Conservation (phyloP, 768 basidiomycete species). For the Psilocybe cubensis region DNA sequence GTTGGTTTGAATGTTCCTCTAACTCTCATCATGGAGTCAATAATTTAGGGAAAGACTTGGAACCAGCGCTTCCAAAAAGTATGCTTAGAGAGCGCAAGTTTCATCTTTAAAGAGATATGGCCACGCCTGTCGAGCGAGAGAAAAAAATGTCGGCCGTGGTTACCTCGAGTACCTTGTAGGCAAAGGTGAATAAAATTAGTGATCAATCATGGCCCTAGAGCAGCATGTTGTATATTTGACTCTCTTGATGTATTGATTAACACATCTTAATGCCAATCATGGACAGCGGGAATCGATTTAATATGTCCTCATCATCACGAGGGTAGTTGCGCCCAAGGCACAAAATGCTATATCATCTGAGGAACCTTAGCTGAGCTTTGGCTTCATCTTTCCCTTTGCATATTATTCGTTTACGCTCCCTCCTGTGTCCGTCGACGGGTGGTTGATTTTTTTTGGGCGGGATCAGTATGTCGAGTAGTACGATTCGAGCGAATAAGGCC, state of each 20-base stretch:
- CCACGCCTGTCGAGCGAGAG: conserved; percentile 12
- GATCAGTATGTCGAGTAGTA: conserved; percentile 1
- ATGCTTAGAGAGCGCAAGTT: background rate
- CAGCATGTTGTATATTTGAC: background rate
- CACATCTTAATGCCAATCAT: conserved; percentile 12
- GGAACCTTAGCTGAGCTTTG: conserved; percentile 1
- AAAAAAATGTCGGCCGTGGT: conserved; percentile 8
- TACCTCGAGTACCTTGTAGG: conserved; percentile 14
- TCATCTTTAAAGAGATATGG: background rate
- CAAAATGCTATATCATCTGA: conserved; percentile 17
- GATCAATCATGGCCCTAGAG: conserved; percentile 5
- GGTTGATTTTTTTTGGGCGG: conserved; percentile 6
- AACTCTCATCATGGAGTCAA: no score
- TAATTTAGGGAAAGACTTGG: background rate
- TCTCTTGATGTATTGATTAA: conserved; percentile 20
- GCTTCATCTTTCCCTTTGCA: conserved; percentile 4
- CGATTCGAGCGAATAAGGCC: conserved; percentile 24
- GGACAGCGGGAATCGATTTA: conserved; percentile 13
- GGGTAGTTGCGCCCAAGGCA: conserved; percentile 9
- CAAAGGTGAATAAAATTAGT: conserved; percentile 13
- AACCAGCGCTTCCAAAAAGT: background rate
- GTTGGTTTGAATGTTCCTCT: no score
- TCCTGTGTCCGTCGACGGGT: conserved; percentile 1
- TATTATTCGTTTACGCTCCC: conserved; percentile 4
- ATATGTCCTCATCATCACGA: conserved; percentile 13